Evolutionary conservation across 257 asterid genomes (phyloP), one percentile per base, ranked within the genome.

Genomic region (Nicotiana tabacum): DNA sequence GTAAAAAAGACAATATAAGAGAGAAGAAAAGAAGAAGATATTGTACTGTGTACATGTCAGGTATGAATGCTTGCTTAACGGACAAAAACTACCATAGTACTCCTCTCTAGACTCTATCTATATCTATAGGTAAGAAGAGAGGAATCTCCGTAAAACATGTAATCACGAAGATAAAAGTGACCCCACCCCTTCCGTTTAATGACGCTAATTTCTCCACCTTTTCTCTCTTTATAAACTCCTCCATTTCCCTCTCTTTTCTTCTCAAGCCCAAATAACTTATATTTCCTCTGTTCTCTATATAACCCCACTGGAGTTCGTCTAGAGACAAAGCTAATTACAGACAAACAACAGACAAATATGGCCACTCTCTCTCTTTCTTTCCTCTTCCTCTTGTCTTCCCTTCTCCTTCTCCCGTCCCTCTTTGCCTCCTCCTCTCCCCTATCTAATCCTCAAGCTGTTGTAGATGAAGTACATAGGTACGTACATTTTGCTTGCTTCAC

Each of bases 381-480:
- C 35, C 33, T 85, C 51, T 78, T 87, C 58, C 66, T 87, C 79
- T 18, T 82, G 81, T 84, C 83, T 68, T 48, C 88, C 77, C 32
- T 81, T 6, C 53, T 91, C n/a, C 78, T 66, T 66, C 27, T 88
- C 29, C 87, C 89, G 17, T 82, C 87, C 81, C 91, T 92, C 90
- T 79, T 84, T 83, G 89, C 92, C 84, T 89, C 92, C 11, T 77
- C 51, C 0, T 43, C 85, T 39, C 83, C 92, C 12, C 32, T 85
- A 3, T 86, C 84, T 30, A 91, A 91, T 72, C 93, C 95, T 24
- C 92, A 93, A 24, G 48, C 77, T 16, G 91, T 93, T 9, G 94
- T 89, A 21, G 91, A 92, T 72, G 87, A 93, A 90, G 93, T 93
- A 29, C 93, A 92, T 18, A 89, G 95, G 98, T 93, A 85, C 56